Conservation (phyloP, 164 flowering plant genomes). For the Magnolia sinica region DNA sequence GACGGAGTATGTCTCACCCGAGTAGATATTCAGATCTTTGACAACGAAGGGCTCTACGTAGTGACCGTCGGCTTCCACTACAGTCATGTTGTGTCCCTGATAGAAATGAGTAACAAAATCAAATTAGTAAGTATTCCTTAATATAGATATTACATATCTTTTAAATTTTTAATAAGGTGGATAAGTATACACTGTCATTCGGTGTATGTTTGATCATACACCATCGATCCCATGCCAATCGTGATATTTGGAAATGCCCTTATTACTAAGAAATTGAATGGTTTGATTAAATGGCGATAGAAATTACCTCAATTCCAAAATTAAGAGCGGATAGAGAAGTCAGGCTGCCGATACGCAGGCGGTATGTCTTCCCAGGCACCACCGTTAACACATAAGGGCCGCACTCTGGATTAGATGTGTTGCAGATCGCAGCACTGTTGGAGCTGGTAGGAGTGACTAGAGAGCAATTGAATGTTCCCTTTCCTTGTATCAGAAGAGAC, state of each 20-base stretch:
- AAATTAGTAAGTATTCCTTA: too few species aligned
- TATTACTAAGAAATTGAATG: background rate
- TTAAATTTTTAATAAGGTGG: too few species aligned
- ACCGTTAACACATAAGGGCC: conserved; percentile 51
- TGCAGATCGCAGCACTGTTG: conserved; percentile 35
- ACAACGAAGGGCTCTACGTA: conserved; percentile 70
- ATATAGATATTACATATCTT: too few species aligned
- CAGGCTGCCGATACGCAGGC: conserved; percentile 66
- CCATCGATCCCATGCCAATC: too few species aligned
- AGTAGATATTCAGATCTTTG: conserved; percentile 65
- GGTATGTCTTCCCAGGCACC: conserved; percentile 73
- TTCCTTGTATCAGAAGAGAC: conserved; percentile 88
- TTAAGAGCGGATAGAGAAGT: conserved; percentile 74
- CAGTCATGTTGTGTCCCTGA: conserved; percentile 87
- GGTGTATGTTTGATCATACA: too few species aligned
- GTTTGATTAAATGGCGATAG: background rate
- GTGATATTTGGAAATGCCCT: too few species aligned
- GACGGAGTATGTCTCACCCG: conserved; percentile 85
- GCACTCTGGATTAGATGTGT: conserved; percentile 58
- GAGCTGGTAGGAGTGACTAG: conserved; percentile 11
- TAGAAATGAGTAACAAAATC: too few species aligned
- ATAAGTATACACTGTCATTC: too few species aligned
- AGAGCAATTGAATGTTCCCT: conserved; percentile 71
- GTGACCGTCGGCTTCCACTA: conserved; percentile 90
- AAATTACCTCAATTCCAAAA: conserved; percentile 66